These are phyloP conservation scores for Phialophora tarda DNA, from an alignment of 2,329 filamentous ascomycete species.

Conservation along the genomic window DNA sequence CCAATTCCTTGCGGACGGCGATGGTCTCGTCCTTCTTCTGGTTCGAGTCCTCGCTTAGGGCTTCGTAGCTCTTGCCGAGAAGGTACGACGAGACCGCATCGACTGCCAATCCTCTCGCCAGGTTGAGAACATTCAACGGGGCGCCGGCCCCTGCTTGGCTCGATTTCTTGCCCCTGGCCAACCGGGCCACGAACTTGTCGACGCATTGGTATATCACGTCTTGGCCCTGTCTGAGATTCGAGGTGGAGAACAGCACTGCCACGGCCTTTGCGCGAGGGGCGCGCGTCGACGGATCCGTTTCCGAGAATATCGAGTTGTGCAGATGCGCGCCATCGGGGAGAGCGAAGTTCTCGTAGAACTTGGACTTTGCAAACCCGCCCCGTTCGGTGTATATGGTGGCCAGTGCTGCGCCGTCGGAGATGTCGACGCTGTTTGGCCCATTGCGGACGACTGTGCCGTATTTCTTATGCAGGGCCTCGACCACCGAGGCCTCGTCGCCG, in stretches of 20 bases:
- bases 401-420: constrained; percentile 54
- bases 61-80: constrained; percentile 59
- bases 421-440: constrained; percentile 49
- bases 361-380: constrained; percentile 61
- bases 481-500: constrained; percentile 44
- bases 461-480: constrained; percentile 43
- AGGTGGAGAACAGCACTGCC: constrained; percentile 56
- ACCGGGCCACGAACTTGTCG: constrained; percentile 49
- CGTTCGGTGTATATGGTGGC: constrained; percentile 58
- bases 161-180: constrained; percentile 45
- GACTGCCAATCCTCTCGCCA: constrained; percentile 57
- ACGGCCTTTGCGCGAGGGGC: constrained; percentile 58
- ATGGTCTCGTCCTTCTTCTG: constrained; percentile 19
- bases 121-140: constrained; percentile 56
- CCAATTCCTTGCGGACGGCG: constrained; percentile 24
- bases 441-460: constrained; percentile 48
- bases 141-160: constrained; percentile 34
- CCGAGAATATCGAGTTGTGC: constrained; percentile 59
- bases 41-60: constrained; percentile 46
- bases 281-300: constrained; percentile 48
- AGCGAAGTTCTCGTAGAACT: constrained; percentile 62
- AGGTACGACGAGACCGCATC: constrained; percentile 62
- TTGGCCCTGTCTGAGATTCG: constrained; percentile 50
- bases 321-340: constrained; percentile 52
- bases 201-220: constrained; percentile 51